These are phyloP conservation scores for Huntiella omanensis DNA, from an alignment of 2,329 filamentous ascomycete species.

Conservation along the genomic window DNA sequence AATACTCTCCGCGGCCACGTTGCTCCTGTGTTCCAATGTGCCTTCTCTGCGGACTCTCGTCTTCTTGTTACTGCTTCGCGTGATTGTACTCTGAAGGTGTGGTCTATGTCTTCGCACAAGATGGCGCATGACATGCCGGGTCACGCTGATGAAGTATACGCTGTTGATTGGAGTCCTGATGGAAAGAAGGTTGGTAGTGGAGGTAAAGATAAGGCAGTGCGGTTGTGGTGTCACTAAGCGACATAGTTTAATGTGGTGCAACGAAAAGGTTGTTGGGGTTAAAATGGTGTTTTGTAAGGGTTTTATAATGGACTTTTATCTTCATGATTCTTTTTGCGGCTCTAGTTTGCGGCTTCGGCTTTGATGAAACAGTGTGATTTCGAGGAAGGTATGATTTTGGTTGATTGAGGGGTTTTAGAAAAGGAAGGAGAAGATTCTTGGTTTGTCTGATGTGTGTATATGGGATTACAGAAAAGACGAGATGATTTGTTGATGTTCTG, in stretches of 20 bases:
- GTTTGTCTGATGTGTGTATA: too few relatives aligned
- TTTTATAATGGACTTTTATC: too few relatives aligned
- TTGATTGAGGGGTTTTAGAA: too few relatives aligned
- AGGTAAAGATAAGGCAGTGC: constrained; percentile 71
- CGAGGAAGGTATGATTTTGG: too few relatives aligned
- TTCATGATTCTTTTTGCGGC: too few relatives aligned
- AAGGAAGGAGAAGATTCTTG: too few relatives aligned
- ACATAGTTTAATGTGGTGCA: background rate
- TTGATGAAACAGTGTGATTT: too few relatives aligned
- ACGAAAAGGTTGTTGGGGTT: background rate
- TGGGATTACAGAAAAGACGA: too few relatives aligned
- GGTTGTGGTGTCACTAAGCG: constrained; percentile 42
- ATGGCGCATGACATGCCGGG: constrained; percentile 65
- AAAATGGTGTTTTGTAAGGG: background rate
- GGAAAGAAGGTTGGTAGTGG: constrained; percentile 78
- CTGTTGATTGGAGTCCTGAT: constrained; percentile 87
- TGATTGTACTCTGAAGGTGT: constrained; percentile 86
- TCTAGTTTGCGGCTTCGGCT: too few relatives aligned
- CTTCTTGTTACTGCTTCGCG: constrained; percentile 74
- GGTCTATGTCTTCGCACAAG: constrained; percentile 76
- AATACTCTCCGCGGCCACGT: constrained; percentile 76
- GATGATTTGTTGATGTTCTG: too few relatives aligned
- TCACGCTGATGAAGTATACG: constrained; percentile 84
- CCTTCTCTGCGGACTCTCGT: constrained; percentile 84
- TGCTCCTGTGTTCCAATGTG: constrained; percentile 78